phyloP scores from a whole-genome alignment of 192 early-diverging fungal species.

The Coemansia sp. region DNA sequence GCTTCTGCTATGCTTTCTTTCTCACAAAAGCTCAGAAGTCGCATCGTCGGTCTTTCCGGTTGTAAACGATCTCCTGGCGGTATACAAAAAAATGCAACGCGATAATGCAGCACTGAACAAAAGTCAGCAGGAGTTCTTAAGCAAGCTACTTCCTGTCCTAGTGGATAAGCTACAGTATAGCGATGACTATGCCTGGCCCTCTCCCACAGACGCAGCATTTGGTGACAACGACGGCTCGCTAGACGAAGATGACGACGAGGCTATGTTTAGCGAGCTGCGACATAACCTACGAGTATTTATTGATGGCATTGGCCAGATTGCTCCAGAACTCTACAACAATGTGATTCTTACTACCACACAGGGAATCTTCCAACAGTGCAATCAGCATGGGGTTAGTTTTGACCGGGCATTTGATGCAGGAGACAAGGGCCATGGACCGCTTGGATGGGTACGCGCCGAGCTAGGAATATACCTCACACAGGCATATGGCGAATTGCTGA shows the following conservation, averaged over 20 bases:
- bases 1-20: slow-evolving; percentile 75
- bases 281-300: slow-evolving; percentile 68
- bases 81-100: slow-evolving; percentile 61
- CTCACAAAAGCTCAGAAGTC: slow-evolving; percentile 81
- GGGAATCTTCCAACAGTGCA: slow-evolving; percentile 50
- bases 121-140: slow-evolving; percentile 29
- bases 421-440: slow-evolving; percentile 30
- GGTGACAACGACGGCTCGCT: slow-evolving; percentile 64
- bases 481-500: slow-evolving; percentile 51
- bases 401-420: slow-evolving; percentile 36
- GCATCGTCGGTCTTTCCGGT: slow-evolving; percentile 75
- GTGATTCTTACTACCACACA: slow-evolving; percentile 38
- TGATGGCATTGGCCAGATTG: slow-evolving; percentile 75
- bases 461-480: slow-evolving; percentile 47
- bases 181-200: slow-evolving; percentile 72
- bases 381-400: slow-evolving; percentile 44
- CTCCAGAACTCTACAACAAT: slow-evolving; percentile 37
- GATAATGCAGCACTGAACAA: slow-evolving; percentile 27
- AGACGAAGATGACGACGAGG: slow-evolving; percentile 71
- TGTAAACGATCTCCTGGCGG: slow-evolving; percentile 64
- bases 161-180: slow-evolving; percentile 89
- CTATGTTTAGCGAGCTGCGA: slow-evolving; percentile 42
- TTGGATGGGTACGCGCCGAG: slow-evolving; percentile 54
- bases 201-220: slow-evolving; percentile 16
- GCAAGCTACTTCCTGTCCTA: slow-evolving; percentile 56